phyloP scores from a whole-genome alignment of 257 asterid genomes.

The Paulownia fortunei region DNA sequence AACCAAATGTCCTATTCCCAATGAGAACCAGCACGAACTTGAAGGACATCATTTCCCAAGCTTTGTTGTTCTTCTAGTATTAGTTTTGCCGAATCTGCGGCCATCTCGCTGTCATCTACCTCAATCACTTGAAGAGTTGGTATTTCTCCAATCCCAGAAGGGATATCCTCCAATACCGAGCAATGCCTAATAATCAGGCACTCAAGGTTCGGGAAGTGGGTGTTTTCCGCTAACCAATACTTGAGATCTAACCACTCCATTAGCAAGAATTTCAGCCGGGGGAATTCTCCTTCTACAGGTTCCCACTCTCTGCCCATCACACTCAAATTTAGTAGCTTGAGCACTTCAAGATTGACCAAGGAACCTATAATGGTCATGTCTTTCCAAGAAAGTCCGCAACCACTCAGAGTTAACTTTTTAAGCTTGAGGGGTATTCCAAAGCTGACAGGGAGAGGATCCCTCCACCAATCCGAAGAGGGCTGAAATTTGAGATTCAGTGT shows the following conservation, averaged over 20 bases:
- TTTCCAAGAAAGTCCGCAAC: constrained; percentile 29
- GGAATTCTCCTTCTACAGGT: constrained; percentile 24
- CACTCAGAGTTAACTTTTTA: constrained; percentile 29
- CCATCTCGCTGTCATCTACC: constrained; percentile 4
- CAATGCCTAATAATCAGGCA: constrained; percentile 32
- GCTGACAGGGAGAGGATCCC: not conserved
- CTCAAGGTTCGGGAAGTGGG: constrained; percentile 21
- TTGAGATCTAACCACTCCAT: constrained; percentile 32
- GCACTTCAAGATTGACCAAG: constrained; percentile 39
- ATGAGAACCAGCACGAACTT: constrained; percentile 1
- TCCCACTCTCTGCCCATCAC: constrained; percentile 33
- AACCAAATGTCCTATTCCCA: not conserved
- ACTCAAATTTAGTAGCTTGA: constrained; percentile 22
- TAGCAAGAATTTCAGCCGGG: constrained; percentile 25
- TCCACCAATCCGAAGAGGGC: not conserved
- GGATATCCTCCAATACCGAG: constrained; percentile 26
- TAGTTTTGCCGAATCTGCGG: constrained; percentile 23
- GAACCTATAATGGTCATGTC: constrained; percentile 30
- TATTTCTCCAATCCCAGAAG: constrained; percentile 37
- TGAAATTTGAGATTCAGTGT: constrained; percentile 18
- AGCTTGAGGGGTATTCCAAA: constrained; percentile 24
- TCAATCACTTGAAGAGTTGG: constrained; percentile 24
- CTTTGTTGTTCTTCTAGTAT: constrained; percentile 33
- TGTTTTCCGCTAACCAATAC: constrained; percentile 25
- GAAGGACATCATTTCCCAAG: constrained; percentile 38